Percentiles rank a stretch among this genome's conserved stretches.
These are phyloP conservation scores for Peronosclerospora sorghi DNA, from an alignment of 352 stramenopile species.

Conservation along the genomic window DNA sequence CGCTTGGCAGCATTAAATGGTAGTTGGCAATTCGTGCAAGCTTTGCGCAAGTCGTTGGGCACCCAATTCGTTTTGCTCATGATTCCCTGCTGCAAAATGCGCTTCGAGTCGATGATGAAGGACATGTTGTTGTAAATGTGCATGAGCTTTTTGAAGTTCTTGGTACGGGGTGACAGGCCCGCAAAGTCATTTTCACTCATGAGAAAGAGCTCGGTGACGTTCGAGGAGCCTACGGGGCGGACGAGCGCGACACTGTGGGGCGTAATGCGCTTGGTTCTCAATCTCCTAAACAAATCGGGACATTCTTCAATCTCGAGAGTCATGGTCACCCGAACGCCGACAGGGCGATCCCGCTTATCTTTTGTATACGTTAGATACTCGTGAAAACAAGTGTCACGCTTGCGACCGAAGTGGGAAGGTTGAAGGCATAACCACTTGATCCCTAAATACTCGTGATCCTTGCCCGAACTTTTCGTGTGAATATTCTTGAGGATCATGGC, in stretches of 20 bases:
- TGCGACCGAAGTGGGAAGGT: constrained; percentile 37
- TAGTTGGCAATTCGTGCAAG: constrained; percentile 48
- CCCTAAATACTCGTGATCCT: constrained; percentile 52
- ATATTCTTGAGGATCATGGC: constrained; percentile 67
- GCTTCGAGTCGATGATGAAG: constrained; percentile 46
- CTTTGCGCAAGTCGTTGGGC: constrained; percentile 33
- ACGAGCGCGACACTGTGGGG: constrained; percentile 42
- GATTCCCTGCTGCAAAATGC: constrained; percentile 44
- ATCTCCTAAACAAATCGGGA: constrained; percentile 25
- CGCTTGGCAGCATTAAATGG: constrained; percentile 44
- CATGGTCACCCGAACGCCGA: constrained; percentile 56
- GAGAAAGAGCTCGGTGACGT: constrained; percentile 42
- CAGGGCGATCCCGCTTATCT: constrained; percentile 39
- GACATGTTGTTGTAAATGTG: constrained; percentile 43
- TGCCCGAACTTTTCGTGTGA: constrained; percentile 27
- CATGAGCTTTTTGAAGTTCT: constrained; percentile 36
- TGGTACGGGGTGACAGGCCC: constrained; percentile 16
- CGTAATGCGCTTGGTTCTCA: constrained; percentile 47
- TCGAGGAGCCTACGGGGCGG: constrained; percentile 12
- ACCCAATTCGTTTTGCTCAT: constrained; percentile 47
- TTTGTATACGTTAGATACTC: constrained; percentile 62
- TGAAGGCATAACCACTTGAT: constrained; percentile 73
- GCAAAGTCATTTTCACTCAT: constrained; percentile 49
- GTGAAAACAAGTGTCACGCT: constrained; percentile 59
- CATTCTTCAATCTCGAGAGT: constrained; percentile 55